Percentiles rank a stretch among this genome's conserved stretches.
These are phyloP conservation scores for Pleurotus salmoneostramineus DNA, from an alignment of 768 basidiomycete species.

Conservation along the genomic window DNA sequence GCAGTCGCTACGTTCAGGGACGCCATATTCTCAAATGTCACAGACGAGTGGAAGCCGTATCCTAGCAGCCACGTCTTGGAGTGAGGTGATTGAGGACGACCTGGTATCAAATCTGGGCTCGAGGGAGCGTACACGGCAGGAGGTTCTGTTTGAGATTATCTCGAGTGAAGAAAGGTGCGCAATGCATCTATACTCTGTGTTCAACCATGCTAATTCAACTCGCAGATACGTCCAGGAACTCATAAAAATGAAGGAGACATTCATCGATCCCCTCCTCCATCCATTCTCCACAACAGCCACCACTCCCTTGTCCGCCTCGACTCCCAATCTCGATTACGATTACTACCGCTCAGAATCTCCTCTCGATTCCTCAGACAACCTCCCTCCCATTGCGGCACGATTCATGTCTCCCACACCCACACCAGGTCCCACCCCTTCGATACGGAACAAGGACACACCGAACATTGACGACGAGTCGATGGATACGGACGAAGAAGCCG, in stretches of 20 bases:
- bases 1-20: constrained; percentile 73
- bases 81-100: constrained; percentile 91
- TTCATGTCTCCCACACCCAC: constrained; percentile 77
- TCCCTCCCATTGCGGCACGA: constrained; percentile 86
- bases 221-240: constrained; percentile 89
- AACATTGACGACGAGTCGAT: constrained; percentile 71
- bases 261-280: constrained; percentile 86
- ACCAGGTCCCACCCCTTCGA: constrained; percentile 19
- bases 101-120: constrained; percentile 91
- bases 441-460: constrained; percentile 51
- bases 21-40: constrained; percentile 81
- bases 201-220: constrained; percentile 3
- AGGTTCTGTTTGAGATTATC: constrained; percentile 96
- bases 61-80: constrained; percentile 81
- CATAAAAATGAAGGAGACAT: constrained; percentile 88
- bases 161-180: constrained; percentile 89
- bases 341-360: constrained; percentile 70
- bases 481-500: constrained; percentile 70
- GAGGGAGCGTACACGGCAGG: constrained; percentile 91
- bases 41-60: constrained; percentile 65
- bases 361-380: constrained; percentile 65
- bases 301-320: constrained; percentile 42
- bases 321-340: constrained; percentile 63
- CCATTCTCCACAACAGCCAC: constrained; percentile 56
- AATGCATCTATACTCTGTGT: not conserved